Percentiles rank a stretch among this genome's conserved stretches.
Evolutionary conservation across 1,284 basidiomycete genomes (phyloP).

Genomic region (Heterobasidion parviporum): DNA sequence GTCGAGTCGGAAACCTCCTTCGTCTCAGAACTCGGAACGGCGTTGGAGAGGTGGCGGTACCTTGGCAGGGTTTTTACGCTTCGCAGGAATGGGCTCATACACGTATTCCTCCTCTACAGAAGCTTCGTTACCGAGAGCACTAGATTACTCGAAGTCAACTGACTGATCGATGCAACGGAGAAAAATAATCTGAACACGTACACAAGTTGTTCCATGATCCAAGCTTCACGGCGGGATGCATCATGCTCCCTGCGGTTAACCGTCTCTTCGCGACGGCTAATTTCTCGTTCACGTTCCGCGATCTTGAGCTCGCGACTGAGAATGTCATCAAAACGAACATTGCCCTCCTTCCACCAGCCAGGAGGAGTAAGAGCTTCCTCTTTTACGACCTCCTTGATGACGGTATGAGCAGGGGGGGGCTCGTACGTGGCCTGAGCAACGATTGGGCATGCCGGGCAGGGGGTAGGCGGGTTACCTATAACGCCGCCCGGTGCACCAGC

Average conservation of each 20-base stretch:
- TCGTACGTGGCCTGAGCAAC: conserved; percentile 40
- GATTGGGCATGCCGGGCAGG: conserved; percentile 52
- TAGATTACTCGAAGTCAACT: conserved; percentile 21
- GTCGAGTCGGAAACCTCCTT: conserved; percentile 58
- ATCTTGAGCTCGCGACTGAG: conserved; percentile 77
- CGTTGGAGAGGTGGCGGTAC: conserved; percentile 73
- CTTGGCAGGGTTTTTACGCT: conserved; percentile 66
- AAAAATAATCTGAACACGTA: conserved; percentile 29
- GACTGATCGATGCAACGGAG: not conserved
- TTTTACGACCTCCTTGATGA: conserved; percentile 78
- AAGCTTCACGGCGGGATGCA: conserved; percentile 71
- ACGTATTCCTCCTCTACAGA: conserved; percentile 70
- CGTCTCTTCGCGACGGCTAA: conserved; percentile 71
- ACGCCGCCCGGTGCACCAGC: conserved; percentile 74
- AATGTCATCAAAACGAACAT: conserved; percentile 65
- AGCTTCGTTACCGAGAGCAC: conserved; percentile 59
- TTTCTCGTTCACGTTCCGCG: conserved; percentile 74
- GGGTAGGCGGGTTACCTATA: conserved; percentile 37
- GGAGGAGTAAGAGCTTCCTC: conserved; percentile 70
- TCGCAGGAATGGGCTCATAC: conserved; percentile 58
- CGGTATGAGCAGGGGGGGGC: conserved; percentile 53
- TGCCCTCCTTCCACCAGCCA: conserved; percentile 59
- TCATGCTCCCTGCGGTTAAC: conserved; percentile 79
- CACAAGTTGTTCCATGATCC: conserved; percentile 88
- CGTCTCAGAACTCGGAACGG: conserved; percentile 87